Conservation (phyloP, 83 land plant species). For the Isoetes engelmannii region DNA sequence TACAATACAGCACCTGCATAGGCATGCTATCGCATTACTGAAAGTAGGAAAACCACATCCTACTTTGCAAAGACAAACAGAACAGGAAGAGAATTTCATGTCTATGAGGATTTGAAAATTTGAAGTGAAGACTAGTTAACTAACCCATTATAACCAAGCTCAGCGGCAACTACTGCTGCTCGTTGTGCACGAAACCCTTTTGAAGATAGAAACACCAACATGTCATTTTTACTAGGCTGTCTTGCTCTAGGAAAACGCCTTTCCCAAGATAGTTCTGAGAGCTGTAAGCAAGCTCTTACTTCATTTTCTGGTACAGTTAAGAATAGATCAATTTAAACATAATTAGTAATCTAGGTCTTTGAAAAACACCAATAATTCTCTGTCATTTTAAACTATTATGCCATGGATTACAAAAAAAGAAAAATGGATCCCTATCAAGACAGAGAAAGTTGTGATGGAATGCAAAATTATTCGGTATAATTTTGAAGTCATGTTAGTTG, state of each 20-base stretch:
- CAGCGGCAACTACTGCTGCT: slow-evolving; percentile 23
- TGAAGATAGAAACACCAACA: slow-evolving; percentile 29
- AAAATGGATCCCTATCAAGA: neutral
- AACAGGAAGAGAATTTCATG: neutral
- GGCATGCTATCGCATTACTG: neutral
- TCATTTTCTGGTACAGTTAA: slow-evolving; percentile 16
- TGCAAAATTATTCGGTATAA: no score
- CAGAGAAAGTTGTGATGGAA: no score
- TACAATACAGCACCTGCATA: slow-evolving; percentile 27
- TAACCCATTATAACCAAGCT: slow-evolving; percentile 30
- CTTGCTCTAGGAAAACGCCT: slow-evolving; percentile 17
- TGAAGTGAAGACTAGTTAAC: neutral
- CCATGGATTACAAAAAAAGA: neutral
- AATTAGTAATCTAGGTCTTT: neutral
- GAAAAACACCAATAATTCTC: neutral
- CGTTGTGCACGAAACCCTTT: slow-evolving; percentile 28
- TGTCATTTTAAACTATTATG: neutral
- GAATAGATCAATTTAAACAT: neutral
- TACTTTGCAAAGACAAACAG: neutral
- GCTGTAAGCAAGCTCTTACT: slow-evolving; percentile 25
- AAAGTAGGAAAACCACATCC: neutral
- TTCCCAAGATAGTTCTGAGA: slow-evolving; percentile 17
- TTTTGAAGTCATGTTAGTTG: no score
- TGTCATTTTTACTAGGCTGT: slow-evolving; percentile 19
- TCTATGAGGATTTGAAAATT: neutral